Evolutionary conservation across 352 stramenopile species (phyloP), one percentile per base, ranked within the genome.

Genomic region (Pythium grandisporangium): DNA sequence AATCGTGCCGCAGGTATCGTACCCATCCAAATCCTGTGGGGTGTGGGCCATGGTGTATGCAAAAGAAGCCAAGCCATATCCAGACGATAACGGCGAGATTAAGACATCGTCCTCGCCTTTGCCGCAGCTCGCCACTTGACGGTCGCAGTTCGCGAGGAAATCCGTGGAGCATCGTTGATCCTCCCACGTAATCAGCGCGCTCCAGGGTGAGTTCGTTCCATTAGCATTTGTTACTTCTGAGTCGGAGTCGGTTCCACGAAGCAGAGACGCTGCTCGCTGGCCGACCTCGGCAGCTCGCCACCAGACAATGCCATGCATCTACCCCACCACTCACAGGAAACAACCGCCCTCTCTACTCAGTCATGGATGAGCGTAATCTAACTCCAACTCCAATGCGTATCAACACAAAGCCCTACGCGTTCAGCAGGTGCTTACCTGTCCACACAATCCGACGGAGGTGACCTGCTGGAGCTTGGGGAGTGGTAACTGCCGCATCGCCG

Each of bases 271-370:
- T 42, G 44, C 36, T 58, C 46, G 6, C n/a, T n/a, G n/a, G 59
- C 48, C 16, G 25, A 84, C 68, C 0, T 58, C 54, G 2, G 54
- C 63, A 20, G 67, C 68, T 23, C 59, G 66, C 79, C 79, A 92
- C 79, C 79, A 92, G 32, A 89, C 54, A 36, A 92, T 89, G 5
- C 79, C 79, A 37, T 92, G 79, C 79, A 92, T 92, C 76, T 92
- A 51, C 12, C 24, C 32, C 17, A 2, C 13, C 7, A 37, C 27
- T 8, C 27, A 32, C 27, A 32, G 27, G 27, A 14, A 14, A 14
- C 27, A 32, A 14, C 27, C 8, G 0, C 27, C 10, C 14, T 32
- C 27, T n/a, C n/a, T n/a, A n/a, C n/a, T n/a, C n/a, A 37, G 49
- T 19, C 10, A 42, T 27, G 30, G n/a, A 40, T 42, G 8, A 19